Percentiles rank a stretch among this genome's conserved stretches.
phyloP scores from a whole-genome alignment of 371 early-diverging fungal species.

The Fennellomyces sp. region DNA sequence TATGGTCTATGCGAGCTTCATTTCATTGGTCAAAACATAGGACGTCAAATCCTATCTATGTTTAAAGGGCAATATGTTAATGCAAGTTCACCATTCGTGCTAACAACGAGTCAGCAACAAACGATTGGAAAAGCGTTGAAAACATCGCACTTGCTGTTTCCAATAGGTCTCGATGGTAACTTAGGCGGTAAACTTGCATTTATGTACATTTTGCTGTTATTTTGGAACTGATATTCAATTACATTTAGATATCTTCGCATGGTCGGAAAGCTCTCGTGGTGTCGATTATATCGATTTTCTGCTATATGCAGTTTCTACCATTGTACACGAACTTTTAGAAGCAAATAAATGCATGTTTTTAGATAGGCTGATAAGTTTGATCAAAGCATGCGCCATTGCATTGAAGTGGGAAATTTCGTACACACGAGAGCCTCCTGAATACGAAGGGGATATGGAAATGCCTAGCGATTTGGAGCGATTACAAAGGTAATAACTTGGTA shows the following conservation, averaged over 20 bases:
- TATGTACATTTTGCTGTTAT: too few relatives aligned
- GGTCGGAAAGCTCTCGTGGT: not conserved
- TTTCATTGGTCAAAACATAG: not conserved
- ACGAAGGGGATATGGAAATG: not conserved
- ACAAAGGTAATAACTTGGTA: not conserved
- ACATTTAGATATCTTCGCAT: not conserved
- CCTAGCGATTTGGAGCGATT: not conserved
- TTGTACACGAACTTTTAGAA: not conserved
- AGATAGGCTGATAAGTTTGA: not conserved
- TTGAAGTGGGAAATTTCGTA: not conserved
- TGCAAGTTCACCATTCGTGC: not conserved
- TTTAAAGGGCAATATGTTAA: not conserved
- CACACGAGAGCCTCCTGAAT: not conserved
- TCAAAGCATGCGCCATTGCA: not conserved
- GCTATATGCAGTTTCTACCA: not conserved
- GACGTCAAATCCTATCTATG: not conserved
- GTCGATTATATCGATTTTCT: not conserved
- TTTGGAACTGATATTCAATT: not conserved
- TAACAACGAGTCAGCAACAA: not conserved
- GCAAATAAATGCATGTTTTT: not conserved
- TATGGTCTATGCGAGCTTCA: not conserved
- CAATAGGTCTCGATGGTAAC: not conserved
- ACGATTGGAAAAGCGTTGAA: not conserved
- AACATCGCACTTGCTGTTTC: not conserved
- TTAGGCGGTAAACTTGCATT: not conserved